Conservation (phyloP, 345 rosid species). For the Diplotaxis tenuifolia region DNA sequence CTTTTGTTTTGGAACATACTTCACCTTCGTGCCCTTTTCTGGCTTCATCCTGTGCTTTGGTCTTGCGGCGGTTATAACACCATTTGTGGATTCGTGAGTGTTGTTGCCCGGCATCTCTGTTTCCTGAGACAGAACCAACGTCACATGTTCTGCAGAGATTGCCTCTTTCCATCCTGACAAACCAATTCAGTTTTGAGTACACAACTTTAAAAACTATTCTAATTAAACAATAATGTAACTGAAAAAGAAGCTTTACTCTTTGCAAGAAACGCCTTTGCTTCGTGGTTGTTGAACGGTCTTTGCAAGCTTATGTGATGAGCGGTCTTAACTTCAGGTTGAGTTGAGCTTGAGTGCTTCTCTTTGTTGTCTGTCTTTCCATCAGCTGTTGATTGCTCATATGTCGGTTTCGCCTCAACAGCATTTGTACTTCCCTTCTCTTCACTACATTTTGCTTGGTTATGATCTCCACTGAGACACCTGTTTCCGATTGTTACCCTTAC, state of each 20-base stretch:
- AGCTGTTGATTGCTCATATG: constrained; percentile 30
- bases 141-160: constrained; percentile 61
- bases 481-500: constrained; percentile 64
- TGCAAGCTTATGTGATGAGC: constrained; percentile 38
- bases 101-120: constrained; percentile 33
- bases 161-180: constrained; percentile 89
- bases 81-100: constrained; percentile 32
- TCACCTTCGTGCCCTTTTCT: constrained; percentile 66
- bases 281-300: constrained; percentile 50
- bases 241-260: constrained; percentile 48
- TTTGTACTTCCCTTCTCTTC: constrained; percentile 45
- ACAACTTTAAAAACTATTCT: not conserved
- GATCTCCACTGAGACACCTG: constrained; percentile 36
- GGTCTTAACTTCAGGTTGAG: constrained; percentile 7
- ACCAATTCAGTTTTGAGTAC: not conserved
- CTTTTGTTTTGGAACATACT: constrained; percentile 76
- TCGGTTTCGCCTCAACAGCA: constrained; percentile 27
- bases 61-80: constrained; percentile 28
- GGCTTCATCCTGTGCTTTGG: constrained; percentile 50
- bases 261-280: constrained; percentile 75
- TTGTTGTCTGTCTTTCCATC: constrained; percentile 23
- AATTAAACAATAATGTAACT: no score
- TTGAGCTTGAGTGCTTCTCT: constrained; percentile 10
- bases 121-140: constrained; percentile 52
- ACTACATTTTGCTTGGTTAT: constrained; percentile 39